These are phyloP conservation scores for Stemphylium beticola DNA, from an alignment of 2,329 filamentous ascomycete species.

Conservation along the genomic window DNA sequence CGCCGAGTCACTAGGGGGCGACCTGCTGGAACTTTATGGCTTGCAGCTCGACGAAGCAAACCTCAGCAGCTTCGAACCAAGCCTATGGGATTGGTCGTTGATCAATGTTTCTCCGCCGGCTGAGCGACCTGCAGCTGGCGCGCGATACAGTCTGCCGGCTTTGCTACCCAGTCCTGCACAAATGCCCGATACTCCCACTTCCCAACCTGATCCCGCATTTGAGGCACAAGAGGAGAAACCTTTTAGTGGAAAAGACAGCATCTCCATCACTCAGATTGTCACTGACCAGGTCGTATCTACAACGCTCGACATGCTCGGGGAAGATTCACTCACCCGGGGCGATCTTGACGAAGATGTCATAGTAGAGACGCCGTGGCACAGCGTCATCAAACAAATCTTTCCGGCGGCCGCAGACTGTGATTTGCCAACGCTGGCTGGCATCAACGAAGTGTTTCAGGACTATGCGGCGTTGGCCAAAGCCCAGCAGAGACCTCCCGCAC, in stretches of 20 bases:
- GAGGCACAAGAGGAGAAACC: constrained; percentile 38
- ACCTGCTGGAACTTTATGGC: constrained; percentile 31
- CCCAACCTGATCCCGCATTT: constrained; percentile 35
- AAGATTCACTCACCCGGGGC: constrained; percentile 10
- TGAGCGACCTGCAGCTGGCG: constrained; percentile 22
- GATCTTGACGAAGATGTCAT: constrained; percentile 11
- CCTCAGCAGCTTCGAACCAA: constrained; percentile 41
- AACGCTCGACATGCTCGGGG: constrained; percentile 44
- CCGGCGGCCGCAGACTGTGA: constrained; percentile 42
- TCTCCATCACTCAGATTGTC: constrained; percentile 73
- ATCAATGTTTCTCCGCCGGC: constrained; percentile 35
- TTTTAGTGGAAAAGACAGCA: constrained; percentile 63
- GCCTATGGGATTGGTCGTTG: constrained; percentile 47
- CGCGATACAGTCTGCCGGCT: constrained; percentile 38
- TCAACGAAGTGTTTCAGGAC: constrained; percentile 57
- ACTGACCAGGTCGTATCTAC: constrained; percentile 71
- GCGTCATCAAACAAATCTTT: constrained; percentile 37
- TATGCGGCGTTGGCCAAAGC: constrained; percentile 41
- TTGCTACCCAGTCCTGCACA: constrained; percentile 32
- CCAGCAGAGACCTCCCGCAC: constrained; percentile 41
- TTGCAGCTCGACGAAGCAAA: constrained; percentile 39
- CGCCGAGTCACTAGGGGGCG: constrained; percentile 42
- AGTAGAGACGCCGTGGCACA: constrained; percentile 32
- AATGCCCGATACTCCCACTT: constrained; percentile 43
- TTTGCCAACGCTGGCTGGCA: constrained; percentile 33